Evolutionary conservation across 768 basidiomycete species (phyloP).

Genomic region (Boletales sp.): DNA sequence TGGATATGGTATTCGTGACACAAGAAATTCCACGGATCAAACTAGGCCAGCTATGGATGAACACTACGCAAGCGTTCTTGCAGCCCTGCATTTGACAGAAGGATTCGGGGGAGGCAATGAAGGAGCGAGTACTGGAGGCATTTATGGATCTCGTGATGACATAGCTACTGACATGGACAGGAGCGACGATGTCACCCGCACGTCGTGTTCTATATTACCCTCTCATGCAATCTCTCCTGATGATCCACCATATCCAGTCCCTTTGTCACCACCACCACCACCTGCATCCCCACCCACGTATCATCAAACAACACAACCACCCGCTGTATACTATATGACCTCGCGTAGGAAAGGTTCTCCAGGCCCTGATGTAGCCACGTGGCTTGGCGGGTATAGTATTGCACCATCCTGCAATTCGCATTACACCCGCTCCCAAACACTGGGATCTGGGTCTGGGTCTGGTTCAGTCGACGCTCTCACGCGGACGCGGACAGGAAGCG

Average conservation of each 20-base stretch:
- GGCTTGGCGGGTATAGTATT: slow-evolving; percentile 22
- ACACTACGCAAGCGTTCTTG: slow-evolving; percentile 27
- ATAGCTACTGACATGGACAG: slow-evolving; percentile 6
- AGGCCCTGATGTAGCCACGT: slow-evolving; percentile 25
- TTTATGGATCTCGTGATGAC: slow-evolving; percentile 24
- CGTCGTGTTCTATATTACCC: slow-evolving; percentile 26
- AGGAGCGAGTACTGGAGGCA: slow-evolving; percentile 24
- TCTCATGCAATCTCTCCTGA: slow-evolving; percentile 10
- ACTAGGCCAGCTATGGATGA: slow-evolving; percentile 15
- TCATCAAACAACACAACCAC: slow-evolving; percentile 17
- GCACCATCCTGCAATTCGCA: slow-evolving; percentile 27
- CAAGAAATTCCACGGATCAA: background rate
- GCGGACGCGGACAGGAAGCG: slow-evolving; percentile 28
- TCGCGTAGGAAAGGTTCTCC: slow-evolving; percentile 23
- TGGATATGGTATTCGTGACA: background rate
- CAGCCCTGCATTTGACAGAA: slow-evolving; percentile 18
- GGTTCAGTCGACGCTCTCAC: slow-evolving; percentile 26
- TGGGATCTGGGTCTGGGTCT: slow-evolving; percentile 24
- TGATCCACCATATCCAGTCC: slow-evolving; percentile 12
- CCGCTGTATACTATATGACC: slow-evolving; percentile 20
- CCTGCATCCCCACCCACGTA: background rate
- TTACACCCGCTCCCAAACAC: slow-evolving; percentile 26
- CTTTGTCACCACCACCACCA: slow-evolving; percentile 26
- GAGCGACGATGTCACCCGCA: slow-evolving; percentile 9
- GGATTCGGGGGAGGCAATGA: slow-evolving; percentile 13